These are phyloP conservation scores for Cryptococcus floricola DNA, from an alignment of 1,284 basidiomycete genomes.

Conservation along the genomic window DNA sequence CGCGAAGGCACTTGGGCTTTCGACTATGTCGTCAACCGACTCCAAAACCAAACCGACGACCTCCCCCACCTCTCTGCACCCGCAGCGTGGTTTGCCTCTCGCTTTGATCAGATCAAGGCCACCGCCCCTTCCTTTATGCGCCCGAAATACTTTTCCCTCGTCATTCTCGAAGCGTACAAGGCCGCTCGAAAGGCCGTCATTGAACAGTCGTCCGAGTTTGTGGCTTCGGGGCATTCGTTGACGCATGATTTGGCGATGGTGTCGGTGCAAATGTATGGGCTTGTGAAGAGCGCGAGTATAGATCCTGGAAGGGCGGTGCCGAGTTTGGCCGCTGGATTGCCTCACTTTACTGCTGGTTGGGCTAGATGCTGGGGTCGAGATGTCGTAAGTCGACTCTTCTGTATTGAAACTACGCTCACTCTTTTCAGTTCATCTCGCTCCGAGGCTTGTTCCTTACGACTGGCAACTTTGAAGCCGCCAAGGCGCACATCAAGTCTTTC, in stretches of 20 bases:
- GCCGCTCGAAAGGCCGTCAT: conserved; percentile 72
- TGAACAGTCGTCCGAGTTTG: conserved; percentile 80
- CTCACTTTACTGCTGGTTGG: conserved; percentile 87
- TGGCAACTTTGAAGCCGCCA: conserved; percentile 79
- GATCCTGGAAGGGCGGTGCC: conserved; percentile 62
- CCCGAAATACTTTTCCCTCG: conserved; percentile 88
- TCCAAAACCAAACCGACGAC: conserved; percentile 63
- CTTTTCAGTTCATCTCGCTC: conserved; percentile 69
- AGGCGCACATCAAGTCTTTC: conserved; percentile 82
- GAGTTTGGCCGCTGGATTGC: conserved; percentile 86
- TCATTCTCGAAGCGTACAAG: conserved; percentile 86
- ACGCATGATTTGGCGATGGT: conserved; percentile 82
- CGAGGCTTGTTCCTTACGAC: conserved; percentile 88
- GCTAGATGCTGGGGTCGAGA: conserved; percentile 96
- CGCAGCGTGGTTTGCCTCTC: conserved; percentile 74
- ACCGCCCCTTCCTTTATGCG: conserved; percentile 77
- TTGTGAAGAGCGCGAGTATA: conserved; percentile 81
- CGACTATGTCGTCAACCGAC: conserved; percentile 71
- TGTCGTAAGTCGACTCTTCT: conserved; percentile 51
- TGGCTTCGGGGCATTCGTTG: conserved; percentile 77
- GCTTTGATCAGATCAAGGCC: conserved; percentile 71
- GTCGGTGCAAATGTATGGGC: conserved; percentile 86
- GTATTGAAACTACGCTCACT: not conserved
- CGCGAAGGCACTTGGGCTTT: conserved; percentile 83
- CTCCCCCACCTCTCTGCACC: conserved; percentile 68